Evolutionary conservation across 306 rosid species (phyloP).

Genomic region (Fragaria ananassa): DNA sequence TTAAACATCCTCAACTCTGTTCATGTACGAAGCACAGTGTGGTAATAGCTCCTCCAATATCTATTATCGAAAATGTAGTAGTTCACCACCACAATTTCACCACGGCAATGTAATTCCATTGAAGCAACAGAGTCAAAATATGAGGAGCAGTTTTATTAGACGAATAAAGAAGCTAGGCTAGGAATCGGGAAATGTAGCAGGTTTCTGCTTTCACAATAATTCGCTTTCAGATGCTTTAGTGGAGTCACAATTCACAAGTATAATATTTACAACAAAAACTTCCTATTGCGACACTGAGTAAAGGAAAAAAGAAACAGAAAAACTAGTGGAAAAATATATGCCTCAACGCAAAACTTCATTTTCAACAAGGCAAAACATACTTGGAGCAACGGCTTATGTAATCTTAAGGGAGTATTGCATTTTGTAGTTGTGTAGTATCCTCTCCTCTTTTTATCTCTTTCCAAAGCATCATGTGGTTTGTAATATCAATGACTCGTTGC

Average conservation of each 20-base stretch:
- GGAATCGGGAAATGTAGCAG: neutral
- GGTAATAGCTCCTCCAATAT: neutral
- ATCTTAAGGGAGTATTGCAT: neutral
- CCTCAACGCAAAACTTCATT: neutral
- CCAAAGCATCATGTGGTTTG: neutral
- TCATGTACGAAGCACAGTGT: neutral
- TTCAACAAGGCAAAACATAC: neutral
- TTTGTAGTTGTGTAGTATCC: neutral
- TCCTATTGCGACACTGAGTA: neutral
- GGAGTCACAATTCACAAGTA: neutral
- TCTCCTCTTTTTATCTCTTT: neutral
- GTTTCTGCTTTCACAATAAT: neutral
- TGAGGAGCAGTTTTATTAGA: neutral
- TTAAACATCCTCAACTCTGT: neutral
- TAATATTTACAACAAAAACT: constrained; percentile 7
- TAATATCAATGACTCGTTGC: constrained; percentile 50
- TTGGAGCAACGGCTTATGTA: neutral
- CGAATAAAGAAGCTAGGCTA: neutral
- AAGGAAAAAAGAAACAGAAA: neutral
- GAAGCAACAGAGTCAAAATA: neutral
- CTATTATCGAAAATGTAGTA: neutral
- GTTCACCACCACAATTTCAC: too few species aligned
- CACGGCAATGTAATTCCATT: too few species aligned
- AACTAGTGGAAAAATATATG: neutral
- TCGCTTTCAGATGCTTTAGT: neutral